These are phyloP conservation scores for Backusella luteola DNA, from an alignment of 192 early-diverging fungal species.

Conservation along the genomic window DNA sequence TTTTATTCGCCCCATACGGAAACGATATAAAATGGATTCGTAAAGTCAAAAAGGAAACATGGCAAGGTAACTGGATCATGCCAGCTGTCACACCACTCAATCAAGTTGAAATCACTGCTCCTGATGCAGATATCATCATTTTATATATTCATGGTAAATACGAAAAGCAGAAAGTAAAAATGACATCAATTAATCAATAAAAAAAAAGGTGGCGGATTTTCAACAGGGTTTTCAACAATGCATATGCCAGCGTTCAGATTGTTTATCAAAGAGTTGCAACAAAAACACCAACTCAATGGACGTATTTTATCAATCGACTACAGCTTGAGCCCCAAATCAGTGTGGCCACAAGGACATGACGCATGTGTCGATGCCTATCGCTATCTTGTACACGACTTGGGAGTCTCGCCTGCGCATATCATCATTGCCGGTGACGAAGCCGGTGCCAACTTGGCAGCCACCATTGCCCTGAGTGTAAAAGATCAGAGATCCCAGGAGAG, in stretches of 20 bases:
- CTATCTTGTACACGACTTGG: slow-evolving; percentile 5
- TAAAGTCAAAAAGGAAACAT: slow-evolving; percentile 1
- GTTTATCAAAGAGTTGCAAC: neutral
- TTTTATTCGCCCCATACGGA: neutral
- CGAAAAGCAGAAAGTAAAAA: neutral
- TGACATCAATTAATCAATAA: neutral
- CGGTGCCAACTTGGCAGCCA: slow-evolving; percentile 17
- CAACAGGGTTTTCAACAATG: neutral
- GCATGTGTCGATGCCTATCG: slow-evolving; percentile 11
- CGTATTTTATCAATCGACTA: slow-evolving; percentile 14
- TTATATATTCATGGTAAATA: slow-evolving; percentile 22
- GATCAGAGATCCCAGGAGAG: neutral
- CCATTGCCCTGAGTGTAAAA: neutral
- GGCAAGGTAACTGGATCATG: slow-evolving; percentile 16
- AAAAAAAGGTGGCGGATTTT: slow-evolving; percentile 13
- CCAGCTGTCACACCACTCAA: neutral
- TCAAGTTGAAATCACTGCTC: neutral
- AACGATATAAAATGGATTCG: neutral
- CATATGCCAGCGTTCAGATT: slow-evolving; percentile 3
- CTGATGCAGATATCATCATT: slow-evolving; percentile 3
- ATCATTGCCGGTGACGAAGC: slow-evolving; percentile 6
- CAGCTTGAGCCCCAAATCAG: neutral
- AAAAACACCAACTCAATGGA: neutral
- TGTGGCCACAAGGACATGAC: slow-evolving; percentile 3
- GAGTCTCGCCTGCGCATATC: neutral